Percentiles rank a stretch among this genome's conserved stretches.
Evolutionary conservation across 495 filamentous ascomycete species (phyloP).

Genomic region (Penicillium chermesinum): DNA sequence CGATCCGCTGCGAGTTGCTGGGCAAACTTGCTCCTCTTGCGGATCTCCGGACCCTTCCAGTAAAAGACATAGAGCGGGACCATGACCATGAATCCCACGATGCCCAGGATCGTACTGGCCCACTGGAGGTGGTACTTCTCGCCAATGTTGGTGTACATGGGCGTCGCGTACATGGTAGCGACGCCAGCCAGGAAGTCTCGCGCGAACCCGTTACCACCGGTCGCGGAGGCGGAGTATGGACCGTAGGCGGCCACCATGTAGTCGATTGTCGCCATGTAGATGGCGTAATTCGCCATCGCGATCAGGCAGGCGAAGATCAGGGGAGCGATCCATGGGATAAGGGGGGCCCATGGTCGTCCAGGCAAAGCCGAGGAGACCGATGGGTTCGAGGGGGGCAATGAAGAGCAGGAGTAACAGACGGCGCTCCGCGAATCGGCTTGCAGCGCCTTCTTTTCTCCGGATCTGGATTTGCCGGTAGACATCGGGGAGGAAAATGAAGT

Average conservation of each 20-base stretch:
- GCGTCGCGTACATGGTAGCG: slow-evolving; percentile 42
- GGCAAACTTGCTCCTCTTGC: slow-evolving; percentile 44
- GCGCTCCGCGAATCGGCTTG: slow-evolving; percentile 51
- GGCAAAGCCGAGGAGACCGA: slow-evolving; percentile 66
- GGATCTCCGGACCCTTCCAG: slow-evolving; percentile 43
- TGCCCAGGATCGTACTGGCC: slow-evolving; percentile 41
- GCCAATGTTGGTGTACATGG: slow-evolving; percentile 35
- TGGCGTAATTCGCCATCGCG: slow-evolving; percentile 64
- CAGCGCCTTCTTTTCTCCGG: slow-evolving; percentile 43
- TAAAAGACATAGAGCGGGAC: slow-evolving; percentile 48
- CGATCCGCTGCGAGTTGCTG: slow-evolving; percentile 24
- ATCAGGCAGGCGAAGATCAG: slow-evolving; percentile 57
- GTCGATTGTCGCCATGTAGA: slow-evolving; percentile 79
- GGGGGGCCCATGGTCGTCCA: slow-evolving; percentile 58
- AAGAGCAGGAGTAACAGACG: slow-evolving; percentile 55
- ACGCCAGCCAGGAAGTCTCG: slow-evolving; percentile 45
- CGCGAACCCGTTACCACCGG: slow-evolving; percentile 60
- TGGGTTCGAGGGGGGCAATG: slow-evolving; percentile 58
- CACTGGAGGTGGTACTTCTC: slow-evolving; percentile 32
- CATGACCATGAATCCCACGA: slow-evolving; percentile 37
- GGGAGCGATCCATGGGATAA: slow-evolving; percentile 57
- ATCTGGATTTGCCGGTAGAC: slow-evolving; percentile 49
- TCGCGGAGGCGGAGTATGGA: slow-evolving; percentile 72
- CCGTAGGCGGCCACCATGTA: slow-evolving; percentile 84
- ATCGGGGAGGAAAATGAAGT: slow-evolving; percentile 57